Evolutionary conservation across 2,329 filamentous ascomycete genomes (phyloP).

Genomic region (Kalmusia sp.): DNA sequence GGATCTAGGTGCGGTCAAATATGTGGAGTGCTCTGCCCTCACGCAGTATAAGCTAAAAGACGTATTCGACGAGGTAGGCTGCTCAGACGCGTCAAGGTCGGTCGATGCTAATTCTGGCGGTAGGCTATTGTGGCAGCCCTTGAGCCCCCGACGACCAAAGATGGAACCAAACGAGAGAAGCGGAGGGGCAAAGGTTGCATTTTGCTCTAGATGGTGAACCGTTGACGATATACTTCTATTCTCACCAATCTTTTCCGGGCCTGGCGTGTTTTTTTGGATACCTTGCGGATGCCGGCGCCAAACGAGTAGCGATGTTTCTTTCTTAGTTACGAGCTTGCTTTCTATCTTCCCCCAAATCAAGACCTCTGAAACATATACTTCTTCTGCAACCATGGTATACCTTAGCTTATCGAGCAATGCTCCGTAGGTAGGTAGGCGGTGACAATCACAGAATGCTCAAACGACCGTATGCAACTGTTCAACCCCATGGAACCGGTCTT

Average conservation of each 20-base stretch:
- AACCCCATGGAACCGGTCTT: not conserved
- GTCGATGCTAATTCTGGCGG: conserved; percentile 9
- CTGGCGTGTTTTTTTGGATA: conserved; percentile 49
- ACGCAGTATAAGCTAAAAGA: conserved; percentile 99
- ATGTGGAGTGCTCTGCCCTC: conserved; percentile 96
- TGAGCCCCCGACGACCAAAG: conserved; percentile 78
- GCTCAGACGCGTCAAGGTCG: not conserved
- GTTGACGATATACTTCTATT: conserved; percentile 25
- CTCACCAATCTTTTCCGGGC: conserved; percentile 39
- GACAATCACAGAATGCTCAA: too few species aligned
- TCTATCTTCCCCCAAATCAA: conserved; percentile 23
- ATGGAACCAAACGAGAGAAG: conserved; percentile 50
- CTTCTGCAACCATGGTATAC: not conserved
- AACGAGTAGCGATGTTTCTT: conserved; percentile 49
- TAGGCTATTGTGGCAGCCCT: conserved; percentile 95
- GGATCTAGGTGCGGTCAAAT: conserved; percentile 97
- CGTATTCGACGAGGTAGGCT: conserved; percentile 93
- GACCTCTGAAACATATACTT: conserved; percentile 4
- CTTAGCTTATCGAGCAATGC: not conserved
- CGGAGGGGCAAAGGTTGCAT: conserved; percentile 47
- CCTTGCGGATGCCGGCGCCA: conserved; percentile 47
- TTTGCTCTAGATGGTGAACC: conserved; percentile 40
- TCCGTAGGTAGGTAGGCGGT: too few species aligned
- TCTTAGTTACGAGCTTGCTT: conserved; percentile 32
- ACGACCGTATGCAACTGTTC: too few species aligned